Conservation (phyloP, 257 asterid genomes). For the Nemophila menziesii region DNA sequence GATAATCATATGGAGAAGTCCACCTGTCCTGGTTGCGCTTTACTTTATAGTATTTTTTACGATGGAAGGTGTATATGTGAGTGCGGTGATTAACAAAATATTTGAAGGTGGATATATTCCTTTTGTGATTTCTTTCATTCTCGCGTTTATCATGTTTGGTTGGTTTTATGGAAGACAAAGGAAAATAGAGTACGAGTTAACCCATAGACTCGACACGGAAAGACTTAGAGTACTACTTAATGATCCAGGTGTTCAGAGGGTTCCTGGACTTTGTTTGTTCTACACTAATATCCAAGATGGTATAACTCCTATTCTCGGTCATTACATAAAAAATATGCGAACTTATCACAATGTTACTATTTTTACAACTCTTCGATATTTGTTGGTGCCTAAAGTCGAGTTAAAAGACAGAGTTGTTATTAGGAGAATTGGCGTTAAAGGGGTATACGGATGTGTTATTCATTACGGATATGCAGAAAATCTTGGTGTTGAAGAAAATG, state of each 20-base stretch:
- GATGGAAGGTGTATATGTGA: too few relatives aligned
- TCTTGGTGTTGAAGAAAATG: conserved; percentile 15
- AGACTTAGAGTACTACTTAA: conserved; percentile 13
- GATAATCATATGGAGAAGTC: too few relatives aligned
- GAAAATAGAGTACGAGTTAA: too few relatives aligned
- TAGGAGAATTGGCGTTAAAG: conserved; percentile 16
- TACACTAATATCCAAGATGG: conserved; percentile 29
- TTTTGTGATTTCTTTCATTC: too few relatives aligned
- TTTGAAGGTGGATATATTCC: too few relatives aligned
- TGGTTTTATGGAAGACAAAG: too few relatives aligned
- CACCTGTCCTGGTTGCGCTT: too few relatives aligned
- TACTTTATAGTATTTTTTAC: too few relatives aligned
- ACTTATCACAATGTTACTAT: conserved; percentile 23
- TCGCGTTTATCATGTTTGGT: too few relatives aligned
- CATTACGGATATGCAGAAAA: conserved; percentile 30
- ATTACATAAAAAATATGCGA: conserved; percentile 21
- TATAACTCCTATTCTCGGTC: conserved; percentile 25
- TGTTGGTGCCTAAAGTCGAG: conserved; percentile 23
- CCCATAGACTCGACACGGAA: conserved; percentile 19
- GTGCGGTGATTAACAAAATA: too few relatives aligned
- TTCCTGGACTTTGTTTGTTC: conserved; percentile 30
- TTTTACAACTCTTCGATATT: conserved; percentile 21
- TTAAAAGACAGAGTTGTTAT: conserved; percentile 15
- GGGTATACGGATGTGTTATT: conserved; percentile 19
- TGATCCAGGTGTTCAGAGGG: conserved; percentile 26